These are phyloP conservation scores for Solanum paucissectum DNA, from an alignment of 257 asterid genomes.

Conservation along the genomic window DNA sequence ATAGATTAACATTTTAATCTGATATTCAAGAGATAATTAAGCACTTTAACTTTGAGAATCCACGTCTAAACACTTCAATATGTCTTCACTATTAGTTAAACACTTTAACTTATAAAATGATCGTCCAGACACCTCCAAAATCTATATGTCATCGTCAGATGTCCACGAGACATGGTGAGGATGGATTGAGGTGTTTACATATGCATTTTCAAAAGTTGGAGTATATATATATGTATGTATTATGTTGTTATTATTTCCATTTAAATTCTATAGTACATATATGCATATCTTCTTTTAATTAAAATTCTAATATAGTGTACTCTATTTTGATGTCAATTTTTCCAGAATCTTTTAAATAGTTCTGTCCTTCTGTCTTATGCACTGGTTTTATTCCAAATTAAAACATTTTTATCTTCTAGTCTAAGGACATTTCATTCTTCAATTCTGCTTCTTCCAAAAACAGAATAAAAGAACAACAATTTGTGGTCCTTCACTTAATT, in stretches of 20 bases:
- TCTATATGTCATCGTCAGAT: not conserved
- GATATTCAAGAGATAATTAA: not conserved
- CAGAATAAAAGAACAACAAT: not conserved
- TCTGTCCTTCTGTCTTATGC: not conserved
- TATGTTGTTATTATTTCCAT: not conserved
- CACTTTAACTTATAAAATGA: not conserved
- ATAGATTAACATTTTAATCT: accelerated
- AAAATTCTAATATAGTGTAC: not conserved
- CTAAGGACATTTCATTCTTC: not conserved
- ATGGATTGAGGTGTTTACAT: no score
- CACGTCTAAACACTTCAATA: accelerated
- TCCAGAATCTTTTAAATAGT: not conserved
- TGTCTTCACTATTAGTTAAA: not conserved
- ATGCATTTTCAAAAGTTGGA: no score
- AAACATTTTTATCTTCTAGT: not conserved
- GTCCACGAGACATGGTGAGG: not conserved
- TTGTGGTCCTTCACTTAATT: not conserved
- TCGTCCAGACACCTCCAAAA: not conserved
- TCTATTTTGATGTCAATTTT: not conserved
- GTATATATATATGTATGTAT: no score
- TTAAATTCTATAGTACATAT: not conserved
- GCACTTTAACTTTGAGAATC: not conserved
- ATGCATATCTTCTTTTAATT: not conserved
- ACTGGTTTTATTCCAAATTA: not conserved
- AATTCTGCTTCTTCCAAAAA: not conserved